Conservation (phyloP, 805 yeast genomes). For the Kluyveromyces wickerhamii region DNA sequence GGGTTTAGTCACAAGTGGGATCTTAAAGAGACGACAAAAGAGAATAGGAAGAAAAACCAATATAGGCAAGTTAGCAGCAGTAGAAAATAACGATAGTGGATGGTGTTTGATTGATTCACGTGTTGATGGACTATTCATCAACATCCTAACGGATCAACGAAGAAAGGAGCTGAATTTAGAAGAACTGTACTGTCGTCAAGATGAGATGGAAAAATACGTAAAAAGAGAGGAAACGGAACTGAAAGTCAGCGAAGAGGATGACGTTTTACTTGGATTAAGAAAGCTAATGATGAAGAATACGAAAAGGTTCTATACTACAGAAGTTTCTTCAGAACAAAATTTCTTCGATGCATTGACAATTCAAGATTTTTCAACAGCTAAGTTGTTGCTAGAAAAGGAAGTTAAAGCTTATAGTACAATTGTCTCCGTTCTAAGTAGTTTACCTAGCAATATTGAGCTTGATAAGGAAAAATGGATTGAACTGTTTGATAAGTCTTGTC, state of each 20-base stretch:
- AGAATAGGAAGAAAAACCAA: constrained; percentile 47
- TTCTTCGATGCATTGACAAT: constrained; percentile 7
- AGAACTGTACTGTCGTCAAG: constrained; percentile 47
- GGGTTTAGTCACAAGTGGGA: constrained; percentile 59
- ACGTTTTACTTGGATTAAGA: constrained; percentile 24
- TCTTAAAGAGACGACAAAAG: constrained; percentile 42
- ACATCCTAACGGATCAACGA: constrained; percentile 64
- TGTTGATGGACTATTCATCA: constrained; percentile 56
- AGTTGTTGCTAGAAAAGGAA: not conserved
- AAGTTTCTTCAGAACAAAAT: constrained; percentile 4
- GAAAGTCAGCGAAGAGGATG: constrained; percentile 12
- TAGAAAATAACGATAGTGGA: constrained; percentile 44
- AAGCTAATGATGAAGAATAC: constrained; percentile 19
- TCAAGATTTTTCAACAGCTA: constrained; percentile 13
- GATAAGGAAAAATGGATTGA: constrained; percentile 11
- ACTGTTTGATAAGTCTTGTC: constrained; percentile 8
- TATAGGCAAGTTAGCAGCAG: constrained; percentile 43
- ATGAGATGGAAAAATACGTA: constrained; percentile 26
- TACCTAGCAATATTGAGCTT: constrained; percentile 6
- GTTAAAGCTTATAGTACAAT: not conserved
- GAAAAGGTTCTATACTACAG: constrained; percentile 23
- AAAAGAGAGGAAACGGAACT: not conserved
- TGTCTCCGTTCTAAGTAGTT: not conserved
- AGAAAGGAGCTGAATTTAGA: constrained; percentile 66
- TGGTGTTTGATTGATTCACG: constrained; percentile 79